phyloP scores from a whole-genome alignment of 257 asterid genomes.

The Jacaranda copaia region DNA sequence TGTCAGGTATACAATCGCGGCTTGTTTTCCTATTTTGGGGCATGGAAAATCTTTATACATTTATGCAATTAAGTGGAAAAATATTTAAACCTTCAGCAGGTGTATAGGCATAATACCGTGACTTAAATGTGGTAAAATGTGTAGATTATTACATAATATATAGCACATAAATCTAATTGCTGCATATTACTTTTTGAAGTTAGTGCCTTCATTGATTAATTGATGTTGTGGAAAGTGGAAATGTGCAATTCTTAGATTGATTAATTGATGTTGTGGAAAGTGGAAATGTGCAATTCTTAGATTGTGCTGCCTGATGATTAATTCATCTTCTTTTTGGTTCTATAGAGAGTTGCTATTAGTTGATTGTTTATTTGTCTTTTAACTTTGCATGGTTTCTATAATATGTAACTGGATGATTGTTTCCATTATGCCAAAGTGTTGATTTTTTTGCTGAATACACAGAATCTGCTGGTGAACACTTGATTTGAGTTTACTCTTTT shows the following conservation, averaged over 20 bases:
- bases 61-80: neutral
- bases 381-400: neutral
- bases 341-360: conserved; percentile 2
- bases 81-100: neutral
- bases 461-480: neutral
- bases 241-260: conserved; percentile 23
- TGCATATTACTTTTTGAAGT: neutral
- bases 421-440: conserved; percentile 4
- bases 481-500: conserved; percentile 18
- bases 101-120: neutral
- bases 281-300: conserved; percentile 15
- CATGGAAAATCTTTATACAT: neutral
- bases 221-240: conserved; percentile 7
- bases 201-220: neutral
- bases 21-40: neutral
- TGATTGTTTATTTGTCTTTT: conserved; percentile 26
- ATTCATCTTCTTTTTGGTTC: conserved; percentile 33
- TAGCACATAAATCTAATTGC: neutral
- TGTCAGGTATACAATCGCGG: conserved; percentile 66
- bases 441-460: conserved; percentile 1
- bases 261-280: conserved; percentile 11
- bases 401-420: conserved; percentile 14
- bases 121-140: neutral
- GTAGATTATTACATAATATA: conserved; percentile 1
- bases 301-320: conserved; percentile 21